Evolutionary conservation across 2,329 filamentous ascomycete genomes (phyloP).

Genomic region (Verticillium dahliae): DNA sequence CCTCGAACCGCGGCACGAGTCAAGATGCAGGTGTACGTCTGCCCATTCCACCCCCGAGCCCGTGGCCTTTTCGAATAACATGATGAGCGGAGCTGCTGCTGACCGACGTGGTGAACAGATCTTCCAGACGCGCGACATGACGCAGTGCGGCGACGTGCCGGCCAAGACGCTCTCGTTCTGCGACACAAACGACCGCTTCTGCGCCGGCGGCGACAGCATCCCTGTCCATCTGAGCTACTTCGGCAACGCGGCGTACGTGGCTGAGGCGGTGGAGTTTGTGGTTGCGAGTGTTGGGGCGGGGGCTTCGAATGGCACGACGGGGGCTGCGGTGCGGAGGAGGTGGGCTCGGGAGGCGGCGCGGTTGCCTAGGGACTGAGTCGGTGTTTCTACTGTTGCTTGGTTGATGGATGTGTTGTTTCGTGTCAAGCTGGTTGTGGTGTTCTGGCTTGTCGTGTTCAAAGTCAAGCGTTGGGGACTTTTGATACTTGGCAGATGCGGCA

Average conservation of each 20-base stretch:
- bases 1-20: conserved; percentile 30
- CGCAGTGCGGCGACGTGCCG: conserved; percentile 26
- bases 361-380: not conserved
- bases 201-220: conserved; percentile 22
- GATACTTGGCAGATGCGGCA: too few species aligned
- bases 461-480: too few species aligned
- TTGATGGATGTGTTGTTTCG: not conserved
- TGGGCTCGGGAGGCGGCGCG: not conserved
- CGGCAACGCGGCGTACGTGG: conserved; percentile 2
- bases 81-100: not conserved
- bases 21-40: conserved; percentile 27
- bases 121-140: conserved; percentile 25
- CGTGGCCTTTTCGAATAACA: not conserved
- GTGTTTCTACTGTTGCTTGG: not conserved
- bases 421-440: not conserved
- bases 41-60: not conserved
- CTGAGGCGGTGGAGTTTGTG: not conserved
- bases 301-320: not conserved
- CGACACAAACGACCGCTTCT: conserved; percentile 33
- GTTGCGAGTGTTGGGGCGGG: not conserved
- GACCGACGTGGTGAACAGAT: conserved; percentile 17
- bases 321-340: not conserved
- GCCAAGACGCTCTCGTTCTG: conserved; percentile 31
- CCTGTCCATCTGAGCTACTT: conserved; percentile 29
- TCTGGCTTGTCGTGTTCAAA: not conserved